These are phyloP conservation scores for Colletotrichum sp. DNA, from an alignment of 2,329 filamentous ascomycete species.

Conservation along the genomic window DNA sequence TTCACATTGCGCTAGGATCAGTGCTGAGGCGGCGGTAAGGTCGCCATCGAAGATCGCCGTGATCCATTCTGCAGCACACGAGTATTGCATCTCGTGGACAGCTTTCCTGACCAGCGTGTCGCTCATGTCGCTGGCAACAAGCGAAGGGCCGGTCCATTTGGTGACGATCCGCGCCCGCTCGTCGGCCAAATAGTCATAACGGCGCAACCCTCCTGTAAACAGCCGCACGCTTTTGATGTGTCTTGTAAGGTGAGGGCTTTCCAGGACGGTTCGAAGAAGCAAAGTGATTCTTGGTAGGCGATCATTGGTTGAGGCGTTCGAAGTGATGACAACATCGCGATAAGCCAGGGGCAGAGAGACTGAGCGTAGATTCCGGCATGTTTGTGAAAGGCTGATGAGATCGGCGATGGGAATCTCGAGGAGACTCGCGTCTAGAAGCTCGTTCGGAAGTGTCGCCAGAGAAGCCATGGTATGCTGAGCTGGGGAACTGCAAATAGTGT, in stretches of 20 bases:
- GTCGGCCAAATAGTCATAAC: neutral
- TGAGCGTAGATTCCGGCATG: neutral
- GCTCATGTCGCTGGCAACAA: neutral
- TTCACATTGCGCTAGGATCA: neutral
- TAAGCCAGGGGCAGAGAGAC: neutral
- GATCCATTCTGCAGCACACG: neutral
- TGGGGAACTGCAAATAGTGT: neutral
- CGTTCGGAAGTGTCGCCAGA: neutral
- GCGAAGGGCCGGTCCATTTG: neutral
- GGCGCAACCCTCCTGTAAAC: neutral
- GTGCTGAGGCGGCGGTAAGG: neutral
- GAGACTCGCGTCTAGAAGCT: neutral
- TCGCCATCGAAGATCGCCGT: neutral
- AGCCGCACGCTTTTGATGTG: neutral
- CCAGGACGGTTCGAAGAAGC: neutral
- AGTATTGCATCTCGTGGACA: neutral
- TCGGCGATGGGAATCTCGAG: neutral
- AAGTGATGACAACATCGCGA: neutral
- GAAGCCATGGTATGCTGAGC: neutral
- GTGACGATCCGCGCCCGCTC: neutral
- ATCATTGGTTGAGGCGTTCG: neutral
- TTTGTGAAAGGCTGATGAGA: neutral
- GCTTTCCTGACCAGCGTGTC: neutral
- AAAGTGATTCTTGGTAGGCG: neutral
- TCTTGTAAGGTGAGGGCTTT: neutral